Base-by-base conservation (phyloP, 179 eudicot genomes). In the Monotropa hypopitys region DNA sequence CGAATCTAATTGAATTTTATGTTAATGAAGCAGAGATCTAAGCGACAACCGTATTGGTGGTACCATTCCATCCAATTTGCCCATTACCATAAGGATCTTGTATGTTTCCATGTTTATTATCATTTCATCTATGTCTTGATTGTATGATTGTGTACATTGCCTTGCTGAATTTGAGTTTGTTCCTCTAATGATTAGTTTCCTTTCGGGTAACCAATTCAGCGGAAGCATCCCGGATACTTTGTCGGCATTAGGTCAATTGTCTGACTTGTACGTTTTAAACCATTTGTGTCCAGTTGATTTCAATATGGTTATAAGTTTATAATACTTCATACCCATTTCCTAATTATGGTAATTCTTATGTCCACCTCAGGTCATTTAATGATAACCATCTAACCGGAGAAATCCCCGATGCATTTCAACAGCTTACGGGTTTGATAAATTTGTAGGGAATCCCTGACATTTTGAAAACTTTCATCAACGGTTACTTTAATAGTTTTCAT, bases 1-100 rank as follows among this genome's bases (percentile, higher is more conserved):
- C 8, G 1, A 26, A 35, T 45, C 75, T 81, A 76, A 46, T 63
- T 74, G 45, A 50, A 23, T 57, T 7, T 20, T 59, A 59, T 59
- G 16, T 74, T 30, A n/a, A 10, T 63, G 21, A 75, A 66, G 79
- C 93, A 95, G 99, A 75, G 92, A 90, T 84, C 84, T 95, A 61
- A 90, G 96, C 89, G 90, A 90, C 87, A 95, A 95, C 78, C 84
- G 74, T 63, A 89, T 95, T 77, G 90, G 97, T 20, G 99, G 99
- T 73, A 93, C 86, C 80, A 82, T 95, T 86, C 99, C 99, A 5
- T 73, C 92, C 70, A 87, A 70, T 75, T 88, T 95, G 54, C 99
- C 99, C 26, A 76, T 80, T 75, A 88, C 98, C 74, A 50, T 95
- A 81, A 81, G 76, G 82, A 85, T 63, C 76, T 35, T 93, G 99